Evolutionary conservation across 306 rosid genomes (phyloP), one percentile per base, ranked within the genome.

Genomic region (Luffa acutangula): DNA sequence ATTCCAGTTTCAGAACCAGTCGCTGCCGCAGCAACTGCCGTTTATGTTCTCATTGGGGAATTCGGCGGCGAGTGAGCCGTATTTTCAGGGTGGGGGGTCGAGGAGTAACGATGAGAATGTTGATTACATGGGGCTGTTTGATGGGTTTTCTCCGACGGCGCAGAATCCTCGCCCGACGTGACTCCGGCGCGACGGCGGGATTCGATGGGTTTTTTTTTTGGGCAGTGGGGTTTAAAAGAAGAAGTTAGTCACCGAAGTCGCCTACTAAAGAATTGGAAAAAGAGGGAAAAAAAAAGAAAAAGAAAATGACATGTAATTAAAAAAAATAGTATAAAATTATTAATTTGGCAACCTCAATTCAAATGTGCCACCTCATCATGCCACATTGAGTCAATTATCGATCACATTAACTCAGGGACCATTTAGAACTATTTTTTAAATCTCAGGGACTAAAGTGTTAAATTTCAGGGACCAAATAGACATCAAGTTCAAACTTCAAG

Each of bases 41-140:
- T 46, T 11, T 76, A 80, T 62, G 87, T 77, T 37, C 84, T 74
- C 39, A 81, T 62, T 41, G 85, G 43, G 70, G 53, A 53, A 74
- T 12, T 79, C 65, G 66, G 34, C 80, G 7, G 81, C 64, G 70
- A 80, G 75, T 37, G 90, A 85, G 53, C 59, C 59, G 75, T 79
- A 87, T 80, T 34, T 69, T 73, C n/a, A 83, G 34, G 81, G 70
- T 66, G 77, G 82, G 11, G 77, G 60, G 21, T 82, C 85, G 43
- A 85, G 88, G 64, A 51, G 82, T 67, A 4, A 41, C 2, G 3
- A 69, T n/a, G n/a, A 11, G 9, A 18, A 69, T 21, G 42, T 59
- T 21, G 49, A 63, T 63, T 56, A 43, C 56, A 83, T 25, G 77
- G 78, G 74, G 25, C 14, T 17, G 13, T 80, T 51, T 54, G 90